phyloP scores from a whole-genome alignment of 805 yeast species.

The Zygotorulaspora chibaensis region DNA sequence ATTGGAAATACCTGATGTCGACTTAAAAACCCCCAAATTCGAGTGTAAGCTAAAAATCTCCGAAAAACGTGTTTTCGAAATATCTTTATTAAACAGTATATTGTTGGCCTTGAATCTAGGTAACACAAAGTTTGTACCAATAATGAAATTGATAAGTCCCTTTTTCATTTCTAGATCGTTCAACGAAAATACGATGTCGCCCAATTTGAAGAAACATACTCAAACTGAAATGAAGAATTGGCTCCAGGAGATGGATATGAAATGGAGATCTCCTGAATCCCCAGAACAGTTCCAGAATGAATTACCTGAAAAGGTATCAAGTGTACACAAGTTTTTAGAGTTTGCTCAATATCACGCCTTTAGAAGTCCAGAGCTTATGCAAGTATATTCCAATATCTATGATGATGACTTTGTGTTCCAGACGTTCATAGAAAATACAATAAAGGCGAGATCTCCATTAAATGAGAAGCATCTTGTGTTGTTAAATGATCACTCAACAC shows the following conservation, averaged over 20 bases:
- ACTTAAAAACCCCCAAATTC: constrained; percentile 22
- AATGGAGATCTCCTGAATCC: constrained; percentile 20
- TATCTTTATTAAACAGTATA: constrained; percentile 42
- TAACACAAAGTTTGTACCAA: constrained; percentile 37
- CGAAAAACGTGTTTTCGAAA: constrained; percentile 37
- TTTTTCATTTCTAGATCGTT: constrained; percentile 41
- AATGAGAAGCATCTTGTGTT: constrained; percentile 19
- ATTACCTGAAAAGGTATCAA: constrained; percentile 21
- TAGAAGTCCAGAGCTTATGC: constrained; percentile 23
- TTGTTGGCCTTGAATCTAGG: constrained; percentile 51
- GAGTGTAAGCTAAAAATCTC: constrained; percentile 34
- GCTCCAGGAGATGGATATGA: constrained; percentile 29
- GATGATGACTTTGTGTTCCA: constrained; percentile 29
- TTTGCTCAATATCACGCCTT: constrained; percentile 22
- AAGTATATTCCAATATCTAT: constrained; percentile 23
- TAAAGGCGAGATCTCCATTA: constrained; percentile 25
- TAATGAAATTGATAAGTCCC: constrained; percentile 43
- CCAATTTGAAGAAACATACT: constrained; percentile 25
- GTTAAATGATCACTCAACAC: constrained; percentile 18
- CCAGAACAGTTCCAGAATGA: constrained; percentile 5
- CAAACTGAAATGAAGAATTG: constrained; percentile 23
- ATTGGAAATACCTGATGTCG: constrained; percentile 16
- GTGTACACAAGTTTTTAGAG: constrained; percentile 24
- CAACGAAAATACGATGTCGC: constrained; percentile 29
- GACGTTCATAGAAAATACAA: constrained; percentile 27